These are phyloP conservation scores for Brettanomyces sp. DNA, from an alignment of 805 yeast genomes.

Conservation along the genomic window DNA sequence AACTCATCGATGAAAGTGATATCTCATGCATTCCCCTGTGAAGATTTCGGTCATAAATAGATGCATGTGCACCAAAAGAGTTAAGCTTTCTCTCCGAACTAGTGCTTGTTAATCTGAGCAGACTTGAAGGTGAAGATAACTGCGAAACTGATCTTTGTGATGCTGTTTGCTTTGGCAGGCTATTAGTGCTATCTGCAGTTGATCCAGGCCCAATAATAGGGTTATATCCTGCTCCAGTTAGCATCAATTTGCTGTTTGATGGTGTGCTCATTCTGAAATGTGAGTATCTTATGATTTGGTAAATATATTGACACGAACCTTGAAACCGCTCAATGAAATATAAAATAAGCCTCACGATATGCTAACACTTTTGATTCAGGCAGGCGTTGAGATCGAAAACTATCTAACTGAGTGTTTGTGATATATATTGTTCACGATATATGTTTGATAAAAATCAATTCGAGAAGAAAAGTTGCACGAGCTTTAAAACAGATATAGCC, in stretches of 20 bases:
- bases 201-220: conserved; percentile 22
- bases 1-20: conserved; percentile 56
- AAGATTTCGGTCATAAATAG: conserved; percentile 60
- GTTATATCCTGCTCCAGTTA: conserved; percentile 21
- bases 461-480: background rate
- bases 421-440: too few relatives aligned
- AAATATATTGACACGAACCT: background rate
- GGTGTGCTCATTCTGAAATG: background rate
- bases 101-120: conserved; percentile 10
- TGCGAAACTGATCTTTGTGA: conserved; percentile 1
- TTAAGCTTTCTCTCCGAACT: conserved; percentile 4
- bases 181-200: conserved; percentile 14
- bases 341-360: too few relatives aligned
- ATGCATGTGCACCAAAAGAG: background rate
- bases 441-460: background rate
- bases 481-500: too few relatives aligned
- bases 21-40: conserved; percentile 61
- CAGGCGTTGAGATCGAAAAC: too few relatives aligned
- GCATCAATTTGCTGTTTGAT: conserved; percentile 8
- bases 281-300: background rate
- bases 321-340: too few relatives aligned
- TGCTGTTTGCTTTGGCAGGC: conserved; percentile 4
- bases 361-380: too few relatives aligned
- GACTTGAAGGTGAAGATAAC: background rate
- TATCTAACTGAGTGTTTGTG: too few relatives aligned